Percentiles rank a stretch among this genome's conserved stretches.
Conservation (phyloP, 1,284 basidiomycete genomes). For the Dichomitus squalens region DNA sequence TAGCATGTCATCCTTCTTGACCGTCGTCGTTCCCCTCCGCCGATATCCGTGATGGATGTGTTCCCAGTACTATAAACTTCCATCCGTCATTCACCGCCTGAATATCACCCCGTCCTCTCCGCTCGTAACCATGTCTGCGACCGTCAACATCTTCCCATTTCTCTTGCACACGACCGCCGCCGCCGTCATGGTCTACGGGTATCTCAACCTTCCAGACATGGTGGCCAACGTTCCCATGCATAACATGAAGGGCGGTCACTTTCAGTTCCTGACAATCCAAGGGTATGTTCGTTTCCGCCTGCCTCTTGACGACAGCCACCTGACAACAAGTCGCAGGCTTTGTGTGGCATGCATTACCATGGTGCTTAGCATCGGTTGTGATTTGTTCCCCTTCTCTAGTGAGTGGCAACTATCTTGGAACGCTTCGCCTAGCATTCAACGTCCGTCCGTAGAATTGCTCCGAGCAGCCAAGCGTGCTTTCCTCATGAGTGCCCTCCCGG, state of each 20-base stretch:
- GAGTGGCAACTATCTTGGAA: conserved; percentile 21
- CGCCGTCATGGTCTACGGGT: conserved; percentile 52
- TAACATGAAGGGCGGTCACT: conserved; percentile 62
- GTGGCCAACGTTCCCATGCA: conserved; percentile 42
- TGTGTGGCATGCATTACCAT: conserved; percentile 54
- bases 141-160: conserved; percentile 11
- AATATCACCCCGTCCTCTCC: background rate
- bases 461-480: conserved; percentile 53
- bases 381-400: conserved; percentile 55
- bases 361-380: conserved; percentile 47
- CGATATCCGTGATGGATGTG: too few species aligned
- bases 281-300: conserved; percentile 45
- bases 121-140: conserved; percentile 3
- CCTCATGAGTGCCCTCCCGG: conserved; percentile 65
- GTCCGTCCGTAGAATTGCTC: conserved; percentile 38
- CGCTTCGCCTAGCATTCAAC: background rate
- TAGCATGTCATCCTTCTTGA: background rate
- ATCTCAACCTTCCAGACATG: conserved; percentile 38
- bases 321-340: conserved; percentile 38
- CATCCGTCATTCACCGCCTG: background rate
- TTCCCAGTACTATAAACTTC: too few species aligned
- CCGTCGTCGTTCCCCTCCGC: background rate
- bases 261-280: conserved; percentile 77
- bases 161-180: conserved; percentile 46
- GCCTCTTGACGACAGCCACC: background rate